These are phyloP conservation scores for Aristolochia contorta DNA, from an alignment of 164 flowering plant species.

Conservation along the genomic window DNA sequence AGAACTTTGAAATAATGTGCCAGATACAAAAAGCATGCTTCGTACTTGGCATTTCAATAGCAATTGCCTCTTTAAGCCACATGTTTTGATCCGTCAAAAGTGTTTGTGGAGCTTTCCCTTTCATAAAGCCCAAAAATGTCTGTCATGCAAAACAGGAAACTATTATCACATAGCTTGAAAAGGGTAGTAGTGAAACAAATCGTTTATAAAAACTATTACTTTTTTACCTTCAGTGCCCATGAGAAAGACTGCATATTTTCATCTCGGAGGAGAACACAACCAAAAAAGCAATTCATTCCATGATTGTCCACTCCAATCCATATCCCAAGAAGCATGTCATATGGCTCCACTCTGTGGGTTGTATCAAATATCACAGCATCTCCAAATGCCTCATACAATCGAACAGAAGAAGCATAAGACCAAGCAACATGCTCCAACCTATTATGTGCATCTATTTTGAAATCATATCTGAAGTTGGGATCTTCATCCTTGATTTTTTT, in stretches of 20 bases:
- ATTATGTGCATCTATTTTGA: slow-evolving; percentile 56
- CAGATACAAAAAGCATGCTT: slow-evolving; percentile 81
- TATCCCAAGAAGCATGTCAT: slow-evolving; percentile 68
- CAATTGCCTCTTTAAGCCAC: slow-evolving; percentile 76
- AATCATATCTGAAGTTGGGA: slow-evolving; percentile 54
- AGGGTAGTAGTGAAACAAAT: not conserved
- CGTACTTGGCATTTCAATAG: slow-evolving; percentile 51
- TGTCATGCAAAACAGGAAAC: slow-evolving; percentile 14
- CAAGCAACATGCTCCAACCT: slow-evolving; percentile 72
- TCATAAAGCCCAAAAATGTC: slow-evolving; percentile 68
- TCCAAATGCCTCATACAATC: slow-evolving; percentile 51
- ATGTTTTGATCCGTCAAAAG: slow-evolving; percentile 70
- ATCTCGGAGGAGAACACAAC: slow-evolving; percentile 68
- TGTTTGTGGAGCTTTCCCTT: slow-evolving; percentile 67
- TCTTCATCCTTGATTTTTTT: slow-evolving; percentile 60
- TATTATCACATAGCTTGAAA: slow-evolving; percentile 1
- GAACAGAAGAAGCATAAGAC: slow-evolving; percentile 58
- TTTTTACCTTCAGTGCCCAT: slow-evolving; percentile 76
- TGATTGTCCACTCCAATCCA: slow-evolving; percentile 82
- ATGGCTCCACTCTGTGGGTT: slow-evolving; percentile 58
- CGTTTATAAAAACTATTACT: not conserved
- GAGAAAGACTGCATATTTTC: slow-evolving; percentile 66
- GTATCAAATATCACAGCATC: slow-evolving; percentile 75
- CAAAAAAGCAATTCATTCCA: slow-evolving; percentile 60
- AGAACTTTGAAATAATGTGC: slow-evolving; percentile 62